Base-by-base conservation (phyloP, 495 filamentous ascomycete genomes). In the Aspergillus homomorphus region DNA sequence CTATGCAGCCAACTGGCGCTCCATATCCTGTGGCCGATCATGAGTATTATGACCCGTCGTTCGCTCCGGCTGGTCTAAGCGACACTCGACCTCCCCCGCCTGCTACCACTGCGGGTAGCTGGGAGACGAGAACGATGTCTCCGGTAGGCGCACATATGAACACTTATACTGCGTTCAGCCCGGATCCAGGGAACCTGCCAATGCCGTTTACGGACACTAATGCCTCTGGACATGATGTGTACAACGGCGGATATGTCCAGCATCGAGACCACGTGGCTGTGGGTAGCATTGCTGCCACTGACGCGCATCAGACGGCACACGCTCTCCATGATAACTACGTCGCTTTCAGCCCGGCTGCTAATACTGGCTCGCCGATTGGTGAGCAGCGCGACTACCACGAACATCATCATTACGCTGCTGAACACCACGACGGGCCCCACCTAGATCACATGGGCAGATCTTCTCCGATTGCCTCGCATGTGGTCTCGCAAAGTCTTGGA, bases 31-130 rank as follows among this genome's bases (percentile, higher is more conserved):
- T 53, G 30, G 23, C 33, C 6, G 52, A 56, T 19, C 30, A 50
- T 44, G 53, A 52, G 16, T 61, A 59, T 53, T 38, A 52, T 15
- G 23, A 33, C 28, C 56, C 53, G 42, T 59, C 64, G 15, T 57
- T 61, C 46, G 51, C 33, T 6, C 41, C 59, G 0, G 49, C 49
- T 19, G 46, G 54, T 16, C 19, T 44, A 4, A 23, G 52, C 22
- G 19, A 12, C 9, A 43, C 45, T 26, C 48, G 54, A 24, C 50
- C 59, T 18, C 43, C 26, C 45, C 46, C 16, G 42, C 21, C 38
- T 60, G 43, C 41, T 52, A 33, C 28, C 23, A 44, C 44, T 14
- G 48, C 22, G 23, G 20, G 20, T 3, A 24, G 46, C 16, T 18
- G 22, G 21, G 18, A 28, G 24, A 28, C 24, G 12, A 28, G 48